A percentile compares a stretch with the other conserved stretches of the same genome.
Evolutionary conservation across 768 basidiomycete species (phyloP).

Genomic region (Filobasidium floriforme): DNA sequence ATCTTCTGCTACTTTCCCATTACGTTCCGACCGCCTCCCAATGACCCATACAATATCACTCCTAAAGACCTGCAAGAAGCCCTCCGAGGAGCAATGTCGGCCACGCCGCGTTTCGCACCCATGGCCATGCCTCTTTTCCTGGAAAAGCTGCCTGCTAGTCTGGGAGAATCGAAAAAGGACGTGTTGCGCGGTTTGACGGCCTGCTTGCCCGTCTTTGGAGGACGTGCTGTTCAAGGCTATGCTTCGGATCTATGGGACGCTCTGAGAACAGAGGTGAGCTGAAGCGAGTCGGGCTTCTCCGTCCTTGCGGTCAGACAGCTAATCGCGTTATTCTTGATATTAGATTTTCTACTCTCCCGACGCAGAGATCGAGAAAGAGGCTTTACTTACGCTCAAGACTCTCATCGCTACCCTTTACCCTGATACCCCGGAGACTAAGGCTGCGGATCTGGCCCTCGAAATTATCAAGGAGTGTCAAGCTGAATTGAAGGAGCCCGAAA

Average conservation of each 20-base stretch:
- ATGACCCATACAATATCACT: conserved; percentile 87
- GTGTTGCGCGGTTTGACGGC: conserved; percentile 66
- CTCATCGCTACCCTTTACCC: conserved; percentile 70
- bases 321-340: neutral
- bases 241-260: conserved; percentile 81
- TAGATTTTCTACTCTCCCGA: conserved; percentile 93
- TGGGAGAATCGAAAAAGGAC: conserved; percentile 79
- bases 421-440: conserved; percentile 44
- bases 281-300: neutral
- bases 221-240: conserved; percentile 54
- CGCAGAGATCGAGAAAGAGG: conserved; percentile 60
- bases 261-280: conserved; percentile 72
- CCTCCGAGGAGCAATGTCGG: conserved; percentile 63
- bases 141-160: conserved; percentile 80
- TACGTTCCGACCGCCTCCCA: conserved; percentile 84
- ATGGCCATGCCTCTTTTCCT: conserved; percentile 79
- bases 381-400: conserved; percentile 61
- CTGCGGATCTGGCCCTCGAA: conserved; percentile 58
- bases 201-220: conserved; percentile 80
- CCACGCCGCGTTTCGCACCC: conserved; percentile 72
- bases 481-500: conserved; percentile 81
- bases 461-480: conserved; percentile 73
- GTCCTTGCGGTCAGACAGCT: neutral
- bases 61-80: conserved; percentile 71
- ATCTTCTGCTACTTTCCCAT: conserved; percentile 99